Conservation (phyloP, 176 grass and related monocot genomes). For the Aegilops longissima region DNA sequence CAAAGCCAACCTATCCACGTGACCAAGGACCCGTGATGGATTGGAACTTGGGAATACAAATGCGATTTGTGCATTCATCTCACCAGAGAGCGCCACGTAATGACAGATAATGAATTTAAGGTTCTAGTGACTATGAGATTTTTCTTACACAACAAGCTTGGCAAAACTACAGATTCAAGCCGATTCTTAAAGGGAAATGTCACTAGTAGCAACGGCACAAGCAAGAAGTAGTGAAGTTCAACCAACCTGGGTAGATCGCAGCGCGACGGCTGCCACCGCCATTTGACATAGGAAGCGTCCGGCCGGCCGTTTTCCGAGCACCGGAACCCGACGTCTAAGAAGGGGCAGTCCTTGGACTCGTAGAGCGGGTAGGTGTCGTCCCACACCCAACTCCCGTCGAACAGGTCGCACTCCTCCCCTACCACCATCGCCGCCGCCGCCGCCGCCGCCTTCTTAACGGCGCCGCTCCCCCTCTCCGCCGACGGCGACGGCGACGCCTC, state of each 20-base stretch:
- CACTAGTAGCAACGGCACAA: background rate
- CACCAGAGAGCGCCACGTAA: background rate
- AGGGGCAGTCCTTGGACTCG: slow-evolving; percentile 67
- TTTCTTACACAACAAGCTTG: background rate
- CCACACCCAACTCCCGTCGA: slow-evolving; percentile 82
- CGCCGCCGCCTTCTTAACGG: background rate
- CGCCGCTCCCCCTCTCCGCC: background rate
- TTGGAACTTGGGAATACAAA: background rate
- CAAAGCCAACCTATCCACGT: background rate
- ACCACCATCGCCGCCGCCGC: background rate
- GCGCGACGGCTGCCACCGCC: slow-evolving; percentile 73
- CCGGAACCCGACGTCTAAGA: slow-evolving; percentile 77
- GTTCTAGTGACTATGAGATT: background rate
- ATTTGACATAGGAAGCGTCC: slow-evolving; percentile 68
- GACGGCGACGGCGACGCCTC: background rate
- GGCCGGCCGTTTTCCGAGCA: slow-evolving; percentile 85
- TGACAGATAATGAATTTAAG: background rate
- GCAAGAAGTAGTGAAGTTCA: background rate
- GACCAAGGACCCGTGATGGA: background rate
- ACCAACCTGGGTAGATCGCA: slow-evolving; percentile 79
- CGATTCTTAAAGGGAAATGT: background rate
- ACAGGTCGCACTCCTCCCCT: slow-evolving; percentile 62
- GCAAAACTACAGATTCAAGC: background rate
- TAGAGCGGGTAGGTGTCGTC: slow-evolving; percentile 77
- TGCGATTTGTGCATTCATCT: background rate